Evolutionary conservation across 805 yeast genomes (phyloP), one percentile per base, ranked within the genome.

Genomic region (Sugiyamaella chiloensis): DNA sequence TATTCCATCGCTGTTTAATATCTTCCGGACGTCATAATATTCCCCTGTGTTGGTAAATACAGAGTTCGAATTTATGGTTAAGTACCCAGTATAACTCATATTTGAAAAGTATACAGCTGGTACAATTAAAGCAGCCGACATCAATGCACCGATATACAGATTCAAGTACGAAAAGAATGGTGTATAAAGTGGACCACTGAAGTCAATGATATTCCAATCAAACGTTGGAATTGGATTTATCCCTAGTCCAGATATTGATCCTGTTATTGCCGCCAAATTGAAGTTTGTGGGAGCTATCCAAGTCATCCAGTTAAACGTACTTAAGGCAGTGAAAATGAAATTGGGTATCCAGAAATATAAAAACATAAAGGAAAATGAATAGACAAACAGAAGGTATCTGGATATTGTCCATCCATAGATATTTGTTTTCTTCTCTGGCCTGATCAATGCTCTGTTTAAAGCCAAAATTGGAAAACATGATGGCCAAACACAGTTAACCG

Each of bases 321-420:
- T 74, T 48, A 83, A 67, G 4, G 78, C 84, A 26, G 71, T 69
- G 70, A 79, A 79, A 31, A 82, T 67, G 60, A 65, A 80, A 48
- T 78, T 81, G 11, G 85, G 85, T 57, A 80, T 60, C 78, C 80
- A 80, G 58, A 76, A 76, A 68, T 76, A 79, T 7, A 70, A 49
- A 57, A 78, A 78, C 20, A 72, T 62, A 19, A 58, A 60, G 14
- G 56, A 32, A 48, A 73, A 71, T 5, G 67, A 66, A 29, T 62
- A 40, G 30, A 63, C 52, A 62, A 77, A 77, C 52, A 75, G 71
- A 35, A 60, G 58, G 47, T 71, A 68, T 51, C 83, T 72, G 5
- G 80, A 66, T 39, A 82, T 71, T 24, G 62, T 72, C 88, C 88
- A 82, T 2, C 87, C 85, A 52, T 52, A 42, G 27, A 52, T 45